Conservation (phyloP, 108 stramenopile species). For the Bacterosira constricta region DNA sequence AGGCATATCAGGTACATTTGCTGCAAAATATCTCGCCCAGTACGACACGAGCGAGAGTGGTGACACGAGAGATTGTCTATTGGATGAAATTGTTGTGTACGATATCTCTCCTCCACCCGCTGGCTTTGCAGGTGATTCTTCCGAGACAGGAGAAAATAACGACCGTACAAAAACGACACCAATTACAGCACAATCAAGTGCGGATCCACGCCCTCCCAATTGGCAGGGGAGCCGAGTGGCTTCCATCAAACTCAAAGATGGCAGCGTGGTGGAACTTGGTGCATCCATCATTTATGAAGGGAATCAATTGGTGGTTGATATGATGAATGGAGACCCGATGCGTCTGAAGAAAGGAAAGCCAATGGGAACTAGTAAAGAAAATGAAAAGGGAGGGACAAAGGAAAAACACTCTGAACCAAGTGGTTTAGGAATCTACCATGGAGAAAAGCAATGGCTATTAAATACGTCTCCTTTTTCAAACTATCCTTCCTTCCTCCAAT, state of each 20-base stretch:
- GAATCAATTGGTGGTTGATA: conserved; percentile 54
- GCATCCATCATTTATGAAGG: conserved; percentile 66
- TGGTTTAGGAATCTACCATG: conserved; percentile 57
- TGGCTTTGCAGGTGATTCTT: conserved; percentile 1
- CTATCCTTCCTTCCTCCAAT: conserved; percentile 16
- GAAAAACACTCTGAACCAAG: conserved; percentile 5
- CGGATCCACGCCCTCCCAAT: conserved; percentile 34
- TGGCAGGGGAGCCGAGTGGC: conserved; percentile 73
- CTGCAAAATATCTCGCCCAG: conserved; percentile 72
- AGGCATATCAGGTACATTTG: conserved; percentile 72
- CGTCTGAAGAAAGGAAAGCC: conserved; percentile 37
- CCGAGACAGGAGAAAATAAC: background rate
- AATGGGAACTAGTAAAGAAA: conserved; percentile 21
- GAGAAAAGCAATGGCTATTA: conserved; percentile 32
- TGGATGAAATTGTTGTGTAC: conserved; percentile 66
- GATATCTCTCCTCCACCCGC: conserved; percentile 54
- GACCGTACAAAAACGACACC: background rate
- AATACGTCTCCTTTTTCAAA: conserved; percentile 5
- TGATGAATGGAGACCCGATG: conserved; percentile 45
- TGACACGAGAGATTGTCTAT: conserved; percentile 34
- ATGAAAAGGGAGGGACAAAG: background rate
- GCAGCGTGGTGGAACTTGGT: conserved; percentile 72
- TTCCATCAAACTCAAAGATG: conserved; percentile 52
- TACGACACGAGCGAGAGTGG: conserved; percentile 42
- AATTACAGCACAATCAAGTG: background rate